phyloP scores from a whole-genome alignment of 441 rosid species.

The Melastoma candidum region DNA sequence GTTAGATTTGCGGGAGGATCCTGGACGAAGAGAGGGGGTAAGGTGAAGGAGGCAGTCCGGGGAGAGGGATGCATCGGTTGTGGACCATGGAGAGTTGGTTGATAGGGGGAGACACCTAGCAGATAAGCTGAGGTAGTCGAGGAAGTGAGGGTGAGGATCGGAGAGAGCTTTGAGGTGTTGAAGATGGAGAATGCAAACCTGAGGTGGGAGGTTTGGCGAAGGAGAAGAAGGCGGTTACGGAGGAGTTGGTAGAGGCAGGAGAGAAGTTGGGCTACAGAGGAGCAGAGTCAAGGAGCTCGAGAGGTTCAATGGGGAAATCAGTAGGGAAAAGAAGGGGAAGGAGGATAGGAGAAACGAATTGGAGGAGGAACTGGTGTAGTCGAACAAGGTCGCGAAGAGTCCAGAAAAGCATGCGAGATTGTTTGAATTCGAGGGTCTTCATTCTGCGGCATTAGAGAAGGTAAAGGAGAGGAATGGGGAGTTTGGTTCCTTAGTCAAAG shows the following conservation, averaged over 20 bases:
- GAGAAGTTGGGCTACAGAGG: slow-evolving; percentile 25
- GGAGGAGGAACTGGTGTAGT: slow-evolving; percentile 24
- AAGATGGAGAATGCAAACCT: slow-evolving; percentile 14
- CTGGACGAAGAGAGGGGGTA: slow-evolving; percentile 29
- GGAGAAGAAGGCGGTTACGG: slow-evolving; percentile 17
- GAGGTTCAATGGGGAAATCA: slow-evolving; percentile 29
- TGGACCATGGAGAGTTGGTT: slow-evolving; percentile 18
- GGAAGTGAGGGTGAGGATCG: slow-evolving; percentile 17
- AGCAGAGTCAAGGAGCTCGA: slow-evolving; percentile 19
- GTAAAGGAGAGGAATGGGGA: slow-evolving; percentile 16
- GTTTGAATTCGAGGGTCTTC: slow-evolving; percentile 33
- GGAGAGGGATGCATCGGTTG: slow-evolving; percentile 30
- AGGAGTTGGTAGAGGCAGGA: slow-evolving; percentile 17
- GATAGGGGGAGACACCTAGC: slow-evolving; percentile 26
- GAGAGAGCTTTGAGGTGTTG: slow-evolving; percentile 24
- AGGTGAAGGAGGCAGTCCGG: slow-evolving; percentile 16
- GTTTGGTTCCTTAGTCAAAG: slow-evolving; percentile 24
- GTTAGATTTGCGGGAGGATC: slow-evolving; percentile 16
- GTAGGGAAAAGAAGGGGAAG: slow-evolving; percentile 26
- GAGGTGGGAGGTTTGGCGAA: slow-evolving; percentile 10
- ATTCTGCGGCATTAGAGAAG: slow-evolving; percentile 19
- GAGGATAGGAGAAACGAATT: slow-evolving; percentile 26
- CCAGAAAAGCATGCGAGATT: slow-evolving; percentile 23
- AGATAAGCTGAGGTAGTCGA: slow-evolving; percentile 26
- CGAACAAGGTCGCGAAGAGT: slow-evolving; percentile 18